Evolutionary conservation across 2,329 filamentous ascomycete species (phyloP), one percentile per base, ranked within the genome.

Genomic region (Venturia aucupariae): DNA sequence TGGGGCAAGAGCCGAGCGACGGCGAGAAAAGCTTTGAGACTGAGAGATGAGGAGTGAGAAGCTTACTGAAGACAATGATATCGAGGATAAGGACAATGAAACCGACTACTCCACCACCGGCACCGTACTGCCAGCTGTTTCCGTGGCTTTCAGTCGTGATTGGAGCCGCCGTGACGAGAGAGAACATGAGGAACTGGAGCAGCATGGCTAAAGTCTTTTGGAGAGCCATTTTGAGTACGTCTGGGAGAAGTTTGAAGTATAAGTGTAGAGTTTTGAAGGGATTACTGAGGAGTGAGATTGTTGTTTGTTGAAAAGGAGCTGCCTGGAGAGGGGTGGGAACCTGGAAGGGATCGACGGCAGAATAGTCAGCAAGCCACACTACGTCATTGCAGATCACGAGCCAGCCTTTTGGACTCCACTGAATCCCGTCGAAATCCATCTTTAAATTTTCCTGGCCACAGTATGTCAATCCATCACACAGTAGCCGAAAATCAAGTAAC

Each of bases 21-120:
- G 17, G 54, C 35, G 54, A 32, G 38, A 22, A 42, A 11, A 38
- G 55, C 22, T 38, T 30, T 62, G 32, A 32, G 4, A n/a, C n/a
- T 19, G 32, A 17, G 10, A 51, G 4, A 2, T 38, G 46, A 44
- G 60, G 8, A 19, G 17, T 15, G 63, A 51, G 13, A 42, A 10
- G 57, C 27, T 35, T 78, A 87, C 85, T 80, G 72, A 82, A 86
- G 46, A 85, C 83, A 41, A 87, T 80, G 46, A 88, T 81, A 68
- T 88, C 85, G 8, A 88, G 76, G 17, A 87, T 74, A 32, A 88
- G 72, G 4, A 87, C 77, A 64, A 87, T 81, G 69, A 87, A 82
- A 1, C 85, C 85, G 7, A 86, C 60, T 42, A 87, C 79, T 1
- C 85, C 85, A 19, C 85, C 85, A 32, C 85, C 84, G 1, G 82